Evolutionary conservation across 257 asterid genomes (phyloP).

Genomic region (Avicennia marina): DNA sequence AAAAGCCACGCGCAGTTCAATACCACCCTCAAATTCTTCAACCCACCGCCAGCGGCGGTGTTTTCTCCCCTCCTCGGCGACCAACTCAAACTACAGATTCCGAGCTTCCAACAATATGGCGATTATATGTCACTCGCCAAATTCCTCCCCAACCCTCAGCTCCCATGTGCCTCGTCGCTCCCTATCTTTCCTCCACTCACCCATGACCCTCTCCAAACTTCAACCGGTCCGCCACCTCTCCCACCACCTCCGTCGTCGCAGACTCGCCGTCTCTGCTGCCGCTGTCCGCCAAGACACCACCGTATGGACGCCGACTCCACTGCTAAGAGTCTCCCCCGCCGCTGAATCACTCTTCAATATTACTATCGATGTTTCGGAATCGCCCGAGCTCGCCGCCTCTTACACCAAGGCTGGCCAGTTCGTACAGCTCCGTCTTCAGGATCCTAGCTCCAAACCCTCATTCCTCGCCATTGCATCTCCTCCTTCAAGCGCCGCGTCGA

Average conservation of each 20-base stretch:
- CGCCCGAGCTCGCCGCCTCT: constrained; percentile 73
- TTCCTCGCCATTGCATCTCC: constrained; percentile 91
- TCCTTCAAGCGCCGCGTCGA: constrained; percentile 54
- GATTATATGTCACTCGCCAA: constrained; percentile 25
- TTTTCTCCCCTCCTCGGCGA: constrained; percentile 38
- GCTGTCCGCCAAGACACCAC: constrained; percentile 72
- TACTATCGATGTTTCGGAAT: constrained; percentile 79
- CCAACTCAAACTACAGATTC: constrained; percentile 16
- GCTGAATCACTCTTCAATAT: constrained; percentile 80
- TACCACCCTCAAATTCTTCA: constrained; percentile 4
- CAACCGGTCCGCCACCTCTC: constrained; percentile 39
- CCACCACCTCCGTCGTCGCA: constrained; percentile 42
- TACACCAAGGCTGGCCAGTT: constrained; percentile 84
- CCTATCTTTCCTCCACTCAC: constrained; percentile 30
- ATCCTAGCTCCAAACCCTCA: constrained; percentile 55
- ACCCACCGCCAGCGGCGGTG: constrained; percentile 49
- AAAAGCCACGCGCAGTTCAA: constrained; percentile 14
- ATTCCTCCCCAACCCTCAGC: constrained; percentile 28
- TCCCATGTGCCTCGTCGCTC: constrained; percentile 51
- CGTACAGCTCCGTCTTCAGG: constrained; percentile 74
- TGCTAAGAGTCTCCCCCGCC: constrained; percentile 59
- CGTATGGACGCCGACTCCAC: constrained; percentile 69
- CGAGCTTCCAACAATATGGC: constrained; percentile 39
- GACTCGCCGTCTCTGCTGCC: constrained; percentile 45
- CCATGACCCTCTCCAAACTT: constrained; percentile 57